A percentile compares a stretch with the other conserved stretches of the same genome.
Evolutionary conservation across 2,329 filamentous ascomycete species (phyloP).

Genomic region (Pseudogymnoascus sp.): DNA sequence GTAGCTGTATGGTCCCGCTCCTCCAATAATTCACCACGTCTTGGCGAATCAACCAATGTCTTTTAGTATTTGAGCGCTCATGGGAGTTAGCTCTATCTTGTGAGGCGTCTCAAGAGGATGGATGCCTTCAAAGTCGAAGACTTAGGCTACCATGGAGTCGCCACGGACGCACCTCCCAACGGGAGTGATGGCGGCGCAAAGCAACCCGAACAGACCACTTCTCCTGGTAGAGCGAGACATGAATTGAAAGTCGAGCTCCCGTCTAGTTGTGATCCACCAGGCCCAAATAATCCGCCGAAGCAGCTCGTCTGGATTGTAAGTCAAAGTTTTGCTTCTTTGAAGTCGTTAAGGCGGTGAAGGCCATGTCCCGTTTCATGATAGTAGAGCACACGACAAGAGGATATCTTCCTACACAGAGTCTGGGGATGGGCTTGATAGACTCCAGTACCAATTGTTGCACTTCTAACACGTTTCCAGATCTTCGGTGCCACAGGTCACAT

Average conservation of each 20-base stretch:
- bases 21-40: not conserved
- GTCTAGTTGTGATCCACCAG: constrained; percentile 77
- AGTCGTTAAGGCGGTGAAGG: not conserved
- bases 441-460: constrained; percentile 4
- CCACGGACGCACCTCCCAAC: not conserved
- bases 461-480: constrained; percentile 44
- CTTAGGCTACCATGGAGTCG: not conserved
- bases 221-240: not conserved
- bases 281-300: constrained; percentile 58
- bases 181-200: not conserved
- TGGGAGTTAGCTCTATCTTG: not conserved
- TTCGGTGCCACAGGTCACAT: constrained; percentile 98
- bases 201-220: not conserved
- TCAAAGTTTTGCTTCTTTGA: constrained; percentile 16
- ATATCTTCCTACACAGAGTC: not conserved
- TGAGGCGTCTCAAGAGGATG: constrained; percentile 5
- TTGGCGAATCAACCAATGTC: not conserved
- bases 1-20: not conserved
- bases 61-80: not conserved
- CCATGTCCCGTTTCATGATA: not conserved
- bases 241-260: constrained; percentile 56
- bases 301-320: constrained; percentile 84
- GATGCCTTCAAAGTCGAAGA: constrained; percentile 8
- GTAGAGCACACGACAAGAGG: not conserved
- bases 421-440: not conserved